Conservation (phyloP, 306 rosid species). For the peach (Prunus persica) region DNA sequence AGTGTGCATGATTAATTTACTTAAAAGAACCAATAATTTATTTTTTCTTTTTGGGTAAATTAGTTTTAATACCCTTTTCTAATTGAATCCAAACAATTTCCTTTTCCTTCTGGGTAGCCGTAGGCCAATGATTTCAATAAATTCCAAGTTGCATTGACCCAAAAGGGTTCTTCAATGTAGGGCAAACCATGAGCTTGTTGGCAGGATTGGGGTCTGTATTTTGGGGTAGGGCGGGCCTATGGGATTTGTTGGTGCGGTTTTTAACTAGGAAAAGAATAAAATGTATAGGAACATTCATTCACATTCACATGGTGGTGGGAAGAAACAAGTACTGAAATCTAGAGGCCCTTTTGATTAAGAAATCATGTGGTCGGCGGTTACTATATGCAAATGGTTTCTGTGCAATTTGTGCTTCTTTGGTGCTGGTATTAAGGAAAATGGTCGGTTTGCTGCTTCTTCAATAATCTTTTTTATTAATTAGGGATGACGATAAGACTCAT, state of each 20-base stretch:
- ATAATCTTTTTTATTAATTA: conserved; percentile 8
- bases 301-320: too few species aligned
- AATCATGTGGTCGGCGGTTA: conserved; percentile 59
- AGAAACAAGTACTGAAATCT: conserved; percentile 46
- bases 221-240: neutral
- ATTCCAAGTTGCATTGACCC: neutral
- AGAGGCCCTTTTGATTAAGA: conserved; percentile 38
- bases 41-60: neutral
- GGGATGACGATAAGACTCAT: conserved; percentile 9
- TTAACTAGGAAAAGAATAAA: neutral
- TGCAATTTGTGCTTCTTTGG: conserved; percentile 20
- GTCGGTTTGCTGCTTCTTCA: conserved; percentile 67
- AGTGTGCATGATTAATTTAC: neutral
- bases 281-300: neutral
- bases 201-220: neutral
- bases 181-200: conserved; percentile 1
- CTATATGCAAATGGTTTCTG: conserved; percentile 26
- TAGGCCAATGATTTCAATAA: conserved; percentile 3
- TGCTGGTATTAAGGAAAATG: conserved; percentile 69
- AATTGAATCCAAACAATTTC: neutral
- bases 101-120: neutral
- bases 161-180: neutral
- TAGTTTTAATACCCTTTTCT: neutral
- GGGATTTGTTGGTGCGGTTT: neutral
- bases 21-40: neutral